Conservation (phyloP, 2,329 filamentous ascomycete genomes). For the Fusarium sp. region DNA sequence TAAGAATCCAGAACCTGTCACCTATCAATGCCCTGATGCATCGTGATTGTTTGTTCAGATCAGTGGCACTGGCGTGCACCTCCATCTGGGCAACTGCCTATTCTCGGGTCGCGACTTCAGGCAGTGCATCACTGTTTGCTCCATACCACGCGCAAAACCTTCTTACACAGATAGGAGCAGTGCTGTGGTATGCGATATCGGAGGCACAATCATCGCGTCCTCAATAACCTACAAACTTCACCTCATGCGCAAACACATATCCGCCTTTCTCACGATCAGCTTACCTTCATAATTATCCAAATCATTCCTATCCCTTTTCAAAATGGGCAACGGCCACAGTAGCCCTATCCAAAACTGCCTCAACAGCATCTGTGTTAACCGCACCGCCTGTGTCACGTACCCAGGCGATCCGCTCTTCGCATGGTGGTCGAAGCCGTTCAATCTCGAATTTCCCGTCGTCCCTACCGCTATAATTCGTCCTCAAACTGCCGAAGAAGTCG, state of each 20-base stretch:
- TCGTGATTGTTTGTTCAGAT: not conserved
- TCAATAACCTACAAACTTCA: too few relatives aligned
- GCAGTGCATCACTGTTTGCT: not conserved
- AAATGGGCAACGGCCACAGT: conserved; percentile 59
- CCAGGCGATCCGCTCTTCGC: conserved; percentile 56
- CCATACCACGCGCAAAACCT: too few relatives aligned
- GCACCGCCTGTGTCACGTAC: conserved; percentile 60
- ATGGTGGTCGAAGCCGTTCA: conserved; percentile 64
- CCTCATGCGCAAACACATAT: not conserved
- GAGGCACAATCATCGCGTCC: rapidly evolving
- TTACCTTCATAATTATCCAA: not conserved
- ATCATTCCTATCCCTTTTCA: not conserved
- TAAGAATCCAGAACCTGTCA: not conserved
- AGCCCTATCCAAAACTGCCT: conserved; percentile 59
- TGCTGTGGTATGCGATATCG: not conserved
- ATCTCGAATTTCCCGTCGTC: conserved; percentile 61
- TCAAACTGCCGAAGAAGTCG: conserved; percentile 63
- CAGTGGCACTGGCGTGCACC: not conserved
- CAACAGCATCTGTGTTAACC: conserved; percentile 57
- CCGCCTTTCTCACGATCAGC: not conserved
- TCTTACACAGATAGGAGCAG: not conserved
- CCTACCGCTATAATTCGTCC: conserved; percentile 69
- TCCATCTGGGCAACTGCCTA: not conserved
- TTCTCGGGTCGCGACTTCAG: not conserved
- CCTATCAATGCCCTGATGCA: not conserved